Percentiles rank a stretch among this genome's conserved stretches.
phyloP scores from a whole-genome alignment of 129 eudicot genomes.

The Pseudognaphalium luteoalbum region DNA sequence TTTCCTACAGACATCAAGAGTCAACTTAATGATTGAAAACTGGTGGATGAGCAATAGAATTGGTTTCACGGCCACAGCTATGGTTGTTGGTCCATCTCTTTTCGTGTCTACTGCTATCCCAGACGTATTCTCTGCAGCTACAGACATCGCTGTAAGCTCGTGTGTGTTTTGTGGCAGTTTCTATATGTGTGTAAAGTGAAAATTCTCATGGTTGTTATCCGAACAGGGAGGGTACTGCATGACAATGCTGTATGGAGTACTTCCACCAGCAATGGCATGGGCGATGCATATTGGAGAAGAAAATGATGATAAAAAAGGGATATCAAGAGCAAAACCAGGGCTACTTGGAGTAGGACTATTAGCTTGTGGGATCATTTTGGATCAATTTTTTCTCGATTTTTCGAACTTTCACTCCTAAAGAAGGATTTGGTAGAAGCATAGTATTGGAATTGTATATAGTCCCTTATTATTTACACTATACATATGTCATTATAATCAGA shows the following conservation, averaged over 20 bases:
- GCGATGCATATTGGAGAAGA: conserved; percentile 46
- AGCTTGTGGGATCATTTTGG: conserved; percentile 60
- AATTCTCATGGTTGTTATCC: background rate
- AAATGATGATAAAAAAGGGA: conserved; percentile 16
- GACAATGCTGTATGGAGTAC: conserved; percentile 80
- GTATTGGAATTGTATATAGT: background rate
- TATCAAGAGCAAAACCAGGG: conserved; percentile 46
- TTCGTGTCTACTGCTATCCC: conserved; percentile 64
- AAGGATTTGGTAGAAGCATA: background rate
- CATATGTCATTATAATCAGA: background rate
- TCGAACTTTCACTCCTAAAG: conserved; percentile 43
- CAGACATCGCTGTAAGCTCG: conserved; percentile 87
- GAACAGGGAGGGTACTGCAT: conserved; percentile 94
- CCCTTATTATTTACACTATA: background rate
- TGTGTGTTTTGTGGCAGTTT: conserved; percentile 9
- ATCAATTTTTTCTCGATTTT: conserved; percentile 67
- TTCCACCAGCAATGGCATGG: conserved; percentile 94
- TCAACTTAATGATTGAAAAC: conserved; percentile 15
- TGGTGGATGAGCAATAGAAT: conserved; percentile 64
- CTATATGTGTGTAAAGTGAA: conserved; percentile 2
- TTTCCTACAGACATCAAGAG: conserved; percentile 44
- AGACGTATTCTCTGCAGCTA: conserved; percentile 77
- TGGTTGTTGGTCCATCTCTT: conserved; percentile 73
- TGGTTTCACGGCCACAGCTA: conserved; percentile 54
- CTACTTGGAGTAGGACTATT: conserved; percentile 66